Conservation (phyloP, 768 basidiomycete species). For the Kwoniella sp. region DNA sequence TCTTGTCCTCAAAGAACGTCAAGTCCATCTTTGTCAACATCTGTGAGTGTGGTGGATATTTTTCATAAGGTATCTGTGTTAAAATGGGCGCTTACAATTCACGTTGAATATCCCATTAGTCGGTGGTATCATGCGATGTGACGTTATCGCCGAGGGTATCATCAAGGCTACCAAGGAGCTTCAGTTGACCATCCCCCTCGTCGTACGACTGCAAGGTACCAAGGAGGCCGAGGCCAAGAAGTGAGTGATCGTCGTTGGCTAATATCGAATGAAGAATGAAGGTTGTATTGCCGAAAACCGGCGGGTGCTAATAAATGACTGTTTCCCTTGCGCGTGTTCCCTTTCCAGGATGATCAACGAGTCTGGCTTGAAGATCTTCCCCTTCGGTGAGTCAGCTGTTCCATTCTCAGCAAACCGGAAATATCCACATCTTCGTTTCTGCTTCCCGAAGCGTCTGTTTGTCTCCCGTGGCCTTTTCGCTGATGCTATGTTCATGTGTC, state of each 20-base stretch:
- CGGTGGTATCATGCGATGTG: constrained; percentile 92
- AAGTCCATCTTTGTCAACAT: constrained; percentile 97
- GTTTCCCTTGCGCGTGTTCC: not conserved
- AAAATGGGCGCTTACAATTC: too few species aligned
- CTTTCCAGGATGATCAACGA: constrained; percentile 82
- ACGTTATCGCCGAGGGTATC: constrained; percentile 71
- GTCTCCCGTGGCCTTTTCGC: not conserved
- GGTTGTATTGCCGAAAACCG: not conserved
- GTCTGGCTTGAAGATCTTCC: constrained; percentile 87
- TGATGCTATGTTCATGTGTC: not conserved
- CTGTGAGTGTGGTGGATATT: too few species aligned
- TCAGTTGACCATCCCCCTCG: constrained; percentile 76
- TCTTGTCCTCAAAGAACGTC: constrained; percentile 84
- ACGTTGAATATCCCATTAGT: too few species aligned
- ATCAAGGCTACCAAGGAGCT: constrained; percentile 97
- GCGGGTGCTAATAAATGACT: not conserved
- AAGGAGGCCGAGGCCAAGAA: constrained; percentile 94
- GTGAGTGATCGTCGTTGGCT: constrained; percentile 62
- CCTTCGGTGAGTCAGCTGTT: constrained; percentile 63
- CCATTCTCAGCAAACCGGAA: too few species aligned
- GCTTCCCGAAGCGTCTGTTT: too few species aligned
- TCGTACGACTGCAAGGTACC: constrained; percentile 95
- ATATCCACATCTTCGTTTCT: too few species aligned
- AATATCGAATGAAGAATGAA: not conserved
- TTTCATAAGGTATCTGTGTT: too few species aligned